Percentiles rank a stretch among this genome's conserved stretches.
Evolutionary conservation across 2,329 filamentous ascomycete species (phyloP).

Genomic region (Cylindrodendrum hubeiense): DNA sequence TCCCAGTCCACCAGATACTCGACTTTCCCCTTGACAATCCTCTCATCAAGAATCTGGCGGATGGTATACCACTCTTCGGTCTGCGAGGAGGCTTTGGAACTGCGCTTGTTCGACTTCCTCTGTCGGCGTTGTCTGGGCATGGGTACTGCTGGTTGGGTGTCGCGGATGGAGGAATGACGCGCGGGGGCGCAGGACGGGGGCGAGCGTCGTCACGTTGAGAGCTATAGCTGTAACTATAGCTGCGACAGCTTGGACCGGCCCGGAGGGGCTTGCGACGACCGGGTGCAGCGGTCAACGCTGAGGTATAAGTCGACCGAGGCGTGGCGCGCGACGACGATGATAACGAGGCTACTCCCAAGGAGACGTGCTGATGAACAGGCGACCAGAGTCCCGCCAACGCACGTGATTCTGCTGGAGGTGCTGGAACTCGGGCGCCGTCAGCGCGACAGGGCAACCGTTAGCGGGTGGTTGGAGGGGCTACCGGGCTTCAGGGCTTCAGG

Average conservation of each 20-base stretch:
- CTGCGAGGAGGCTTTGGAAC: conserved; percentile 30
- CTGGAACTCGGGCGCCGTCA: conserved; percentile 32
- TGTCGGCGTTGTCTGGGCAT: conserved; percentile 48
- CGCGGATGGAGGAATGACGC: conserved; percentile 7
- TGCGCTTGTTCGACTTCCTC: conserved; percentile 36
- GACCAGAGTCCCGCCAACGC: conserved; percentile 40
- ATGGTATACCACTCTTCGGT: conserved; percentile 51
- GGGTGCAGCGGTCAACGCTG: conserved; percentile 46
- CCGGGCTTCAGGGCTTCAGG: background rate
- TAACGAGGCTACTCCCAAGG: conserved; percentile 39
- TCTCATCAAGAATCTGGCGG: conserved; percentile 52
- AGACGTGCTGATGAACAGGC: conserved; percentile 38
- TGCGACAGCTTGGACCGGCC: conserved; percentile 25
- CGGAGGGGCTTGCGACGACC: conserved; percentile 41
- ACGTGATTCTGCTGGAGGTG: conserved; percentile 40
- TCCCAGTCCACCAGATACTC: conserved; percentile 57
- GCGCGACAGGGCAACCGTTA: conserved; percentile 22
- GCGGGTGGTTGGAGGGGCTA: conserved; percentile 25
- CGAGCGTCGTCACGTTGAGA: conserved; percentile 10
- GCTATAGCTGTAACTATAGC: conserved; percentile 18
- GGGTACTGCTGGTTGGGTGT: conserved; percentile 39
- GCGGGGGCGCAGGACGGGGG: conserved; percentile 18
- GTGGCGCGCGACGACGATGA: conserved; percentile 42
- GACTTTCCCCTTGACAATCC: conserved; percentile 36
- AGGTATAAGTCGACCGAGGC: conserved; percentile 47